Evolutionary conservation across 495 filamentous ascomycete species (phyloP), one percentile per base, ranked within the genome.

Genomic region (Massariosphaeria phaeospora): DNA sequence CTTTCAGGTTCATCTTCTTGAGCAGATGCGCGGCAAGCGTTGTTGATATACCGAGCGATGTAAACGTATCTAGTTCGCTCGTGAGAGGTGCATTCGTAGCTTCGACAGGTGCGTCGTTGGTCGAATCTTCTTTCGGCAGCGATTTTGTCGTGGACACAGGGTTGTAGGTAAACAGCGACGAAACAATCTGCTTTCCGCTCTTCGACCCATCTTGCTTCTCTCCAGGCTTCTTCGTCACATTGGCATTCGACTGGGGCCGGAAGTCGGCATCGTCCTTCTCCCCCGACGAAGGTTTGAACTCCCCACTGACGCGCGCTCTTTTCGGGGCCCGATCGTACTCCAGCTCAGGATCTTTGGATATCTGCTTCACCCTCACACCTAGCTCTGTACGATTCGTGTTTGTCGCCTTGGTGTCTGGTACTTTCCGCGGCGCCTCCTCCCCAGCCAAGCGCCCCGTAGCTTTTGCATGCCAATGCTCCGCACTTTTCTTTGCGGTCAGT

Each of bases 11-110:
- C 34, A 98, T 77, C 66, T 95, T 96, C 1, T 84, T 82, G 2
- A 89, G 79, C 26, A 98, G 73, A 69, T 95, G 89, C 34, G 83
- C 80, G 2, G 91, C 89, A 18, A 97, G 73, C 21, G 79, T 78
- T 1, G 81, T 72, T 15, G 88, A 91, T 24, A 97, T 67, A 1
- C 91, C 91, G 23, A 98, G 74, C 6, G 81, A 79, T 13, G 81
- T 87, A 59, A 98, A 98, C 20, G 84, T 93, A 60, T 84, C 83
- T 20, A 89, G 76, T 40, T 86, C 89, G 44, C 84, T 84, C 0
- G 82, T 77, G n/a, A 96, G 72, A 2, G 93, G 94, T n/a, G 93
- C 93, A 70, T 98, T 98, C 0, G 91, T 94, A n/a, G 93, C 87
- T 38, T 79, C 74, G 23, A 84, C 76, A 9, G 81, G 78, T 2